Evolutionary conservation across 2,329 filamentous ascomycete genomes (phyloP).

Genomic region (Pyrenophora seminiperda): DNA sequence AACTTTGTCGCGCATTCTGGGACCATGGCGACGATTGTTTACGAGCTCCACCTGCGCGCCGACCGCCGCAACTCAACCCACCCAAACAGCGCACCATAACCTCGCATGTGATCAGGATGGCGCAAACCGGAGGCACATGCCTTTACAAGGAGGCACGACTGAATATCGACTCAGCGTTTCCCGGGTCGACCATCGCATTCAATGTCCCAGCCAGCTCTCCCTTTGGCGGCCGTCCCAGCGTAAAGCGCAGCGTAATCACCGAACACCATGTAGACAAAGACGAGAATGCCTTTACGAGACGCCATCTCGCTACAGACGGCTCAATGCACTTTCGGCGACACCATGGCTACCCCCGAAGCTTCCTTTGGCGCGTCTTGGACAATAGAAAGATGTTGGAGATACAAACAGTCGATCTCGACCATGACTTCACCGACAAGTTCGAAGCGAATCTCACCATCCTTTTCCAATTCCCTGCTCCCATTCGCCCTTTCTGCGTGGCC

Average conservation of each 20-base stretch:
- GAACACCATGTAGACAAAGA: constrained; percentile 59
- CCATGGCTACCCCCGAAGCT: constrained; percentile 77
- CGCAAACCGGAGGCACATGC: constrained; percentile 64
- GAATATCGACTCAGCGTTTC: constrained; percentile 75
- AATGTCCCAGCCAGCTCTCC: constrained; percentile 43
- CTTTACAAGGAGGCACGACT: constrained; percentile 87
- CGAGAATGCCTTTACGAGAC: constrained; percentile 73
- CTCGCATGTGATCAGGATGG: constrained; percentile 71
- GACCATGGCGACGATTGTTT: constrained; percentile 41
- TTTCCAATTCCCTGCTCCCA: constrained; percentile 74
- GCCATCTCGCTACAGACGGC: constrained; percentile 73
- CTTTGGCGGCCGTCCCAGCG: constrained; percentile 38
- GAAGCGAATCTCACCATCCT: constrained; percentile 78
- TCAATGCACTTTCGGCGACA: constrained; percentile 84
- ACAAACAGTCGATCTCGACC: constrained; percentile 77
- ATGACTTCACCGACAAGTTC: constrained; percentile 64
- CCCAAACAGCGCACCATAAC: constrained; percentile 19
- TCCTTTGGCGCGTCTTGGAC: constrained; percentile 89
- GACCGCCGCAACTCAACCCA: constrained; percentile 20
- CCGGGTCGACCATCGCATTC: constrained; percentile 72
- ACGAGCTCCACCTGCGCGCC: constrained; percentile 33
- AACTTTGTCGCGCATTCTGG: constrained; percentile 24
- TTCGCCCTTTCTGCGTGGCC: constrained; percentile 78
- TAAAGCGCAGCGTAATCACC: constrained; percentile 45
- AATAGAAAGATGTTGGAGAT: constrained; percentile 80